Base-by-base conservation (phyloP, 1,139 yeast genomes). In the Suhomyces maxii region DNA sequence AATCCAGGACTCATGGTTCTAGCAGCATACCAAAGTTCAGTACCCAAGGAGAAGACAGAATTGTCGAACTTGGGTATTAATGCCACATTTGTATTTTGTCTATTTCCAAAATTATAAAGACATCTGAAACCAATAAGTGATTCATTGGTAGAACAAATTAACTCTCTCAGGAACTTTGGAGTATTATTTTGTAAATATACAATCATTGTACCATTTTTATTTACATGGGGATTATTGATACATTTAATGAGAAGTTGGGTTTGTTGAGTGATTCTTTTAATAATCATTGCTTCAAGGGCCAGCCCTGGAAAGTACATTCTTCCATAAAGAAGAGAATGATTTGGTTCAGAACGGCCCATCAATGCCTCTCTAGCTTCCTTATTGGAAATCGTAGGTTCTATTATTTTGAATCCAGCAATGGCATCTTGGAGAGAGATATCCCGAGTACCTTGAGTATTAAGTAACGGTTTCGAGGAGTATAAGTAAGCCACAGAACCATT, bases 1-100 rank as follows among this genome's bases (percentile, higher is more conserved):
- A 93, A 54, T 0, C 93, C 95, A 0, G 95, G 95, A 52, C 93
- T 85, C 78, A 89, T 85, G 44, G 89, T 84, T 47, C 80, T 66
- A 1, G 91, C 83, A 0, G 97, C 97, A 56, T 88, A 87, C 91
- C 96, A 95, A 9, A 90, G 56, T 64, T 95, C 99, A 7, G 88
- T 80, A 0, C 99, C 99, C 1, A 89, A 57, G 0, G 93, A 84
- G 2, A 84, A 76, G 49, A 78, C 79, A 25, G 78, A 72, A 47
- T 74, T 73, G 48, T 73, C 77, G 44, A 73, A 69, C 48, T 71
- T 69, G 34, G 78, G 76, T 7, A 70, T 64, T 39, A 65, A 47
- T 3, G 51, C 42, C 34, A 51, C 40, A 37, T 65, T 63, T 34
- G 69, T 59, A 8, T 73, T 68, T 4, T 68, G 61, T n/a, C 35